Evolutionary conservation across 2,329 filamentous ascomycete genomes (phyloP), one percentile per base, ranked within the genome.

Genomic region (Epichloe elymi): DNA sequence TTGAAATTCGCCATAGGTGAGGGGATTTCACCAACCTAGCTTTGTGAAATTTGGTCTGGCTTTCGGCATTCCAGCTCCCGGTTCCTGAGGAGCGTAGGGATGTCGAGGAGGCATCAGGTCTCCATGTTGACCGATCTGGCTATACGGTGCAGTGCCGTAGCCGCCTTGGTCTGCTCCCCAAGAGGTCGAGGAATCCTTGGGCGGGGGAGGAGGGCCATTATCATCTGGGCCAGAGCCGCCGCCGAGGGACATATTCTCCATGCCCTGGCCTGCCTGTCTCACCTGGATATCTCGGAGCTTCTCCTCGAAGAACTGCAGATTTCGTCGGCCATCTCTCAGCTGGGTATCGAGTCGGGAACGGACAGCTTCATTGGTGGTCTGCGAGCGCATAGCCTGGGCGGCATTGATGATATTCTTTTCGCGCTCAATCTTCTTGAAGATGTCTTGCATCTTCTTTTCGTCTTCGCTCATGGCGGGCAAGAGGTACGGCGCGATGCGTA

Each of bases 381-480:
- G 90, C 71, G 90, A 85, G 70, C 89, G 86, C 90, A 98, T 95
- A 61, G 86, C 82, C 71, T 88, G 93, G 60, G 91, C 91, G 62
- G 88, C 91, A 69, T 86, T 86, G 75, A 98, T 93, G 64, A 97
- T 83, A 62, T 85, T 86, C 76, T 90, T 91, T 72, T 98, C 93
- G 67, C 91, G 84, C 76, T 96, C 88, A 70, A 98, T 97, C 85
- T 98, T 97, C 74, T 84, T 86, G 73, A 86, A 82, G 72, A 98
- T 89, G 69, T 88, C 86, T 70, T 82, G 82, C 70, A 82, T 75
- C 59, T 77, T 74, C 61, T 77, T 74, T 61, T 82, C 76, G 56
- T 82, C 78, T 65, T 82, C 78, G 66, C 76, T 79, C 76, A 82
- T 83, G 66, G 65, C 72, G 70, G 68, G 67, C 63, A 65, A 58